Evolutionary conservation across 106 monocot genomes (phyloP).

Genomic region (Agapanthus africanus): DNA sequence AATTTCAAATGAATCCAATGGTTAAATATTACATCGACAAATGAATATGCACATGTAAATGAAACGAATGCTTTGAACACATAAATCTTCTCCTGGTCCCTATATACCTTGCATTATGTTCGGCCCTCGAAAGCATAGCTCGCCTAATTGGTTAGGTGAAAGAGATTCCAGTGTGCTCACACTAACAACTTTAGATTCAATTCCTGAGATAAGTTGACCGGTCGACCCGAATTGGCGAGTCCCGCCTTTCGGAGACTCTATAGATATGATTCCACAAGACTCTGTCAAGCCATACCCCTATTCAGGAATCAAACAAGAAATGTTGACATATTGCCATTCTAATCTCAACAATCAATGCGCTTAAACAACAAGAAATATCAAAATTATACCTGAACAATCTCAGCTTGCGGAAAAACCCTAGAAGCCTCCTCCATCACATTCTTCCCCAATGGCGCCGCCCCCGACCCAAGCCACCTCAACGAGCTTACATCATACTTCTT

Average conservation of each 20-base stretch:
- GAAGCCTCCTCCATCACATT: too few species aligned
- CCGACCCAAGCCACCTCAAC: constrained; percentile 28
- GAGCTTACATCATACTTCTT: constrained; percentile 56
- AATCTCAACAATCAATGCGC: too few species aligned
- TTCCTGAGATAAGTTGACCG: constrained; percentile 30
- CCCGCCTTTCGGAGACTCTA: constrained; percentile 36
- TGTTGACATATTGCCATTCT: too few species aligned
- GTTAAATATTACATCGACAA: neutral
- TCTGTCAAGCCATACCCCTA: constrained; percentile 91
- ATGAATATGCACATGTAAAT: neutral
- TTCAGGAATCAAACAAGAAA: neutral
- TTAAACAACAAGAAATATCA: too few species aligned
- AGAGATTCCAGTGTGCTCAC: constrained; percentile 38
- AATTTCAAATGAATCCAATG: neutral
- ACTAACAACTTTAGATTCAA: constrained; percentile 56
- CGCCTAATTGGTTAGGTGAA: constrained; percentile 68
- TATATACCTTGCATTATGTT: constrained; percentile 76
- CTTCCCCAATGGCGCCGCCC: constrained; percentile 71
- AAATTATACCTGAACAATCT: constrained; percentile 15
- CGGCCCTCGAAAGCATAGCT: constrained; percentile 71
- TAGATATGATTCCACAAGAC: constrained; percentile 48
- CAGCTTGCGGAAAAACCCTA: too few species aligned
- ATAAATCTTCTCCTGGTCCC: neutral
- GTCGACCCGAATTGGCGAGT: constrained; percentile 39
- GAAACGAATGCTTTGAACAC: neutral